Evolutionary conservation across 2,329 filamentous ascomycete species (phyloP), one percentile per base, ranked within the genome.

Genomic region (Cladosporium sp.): DNA sequence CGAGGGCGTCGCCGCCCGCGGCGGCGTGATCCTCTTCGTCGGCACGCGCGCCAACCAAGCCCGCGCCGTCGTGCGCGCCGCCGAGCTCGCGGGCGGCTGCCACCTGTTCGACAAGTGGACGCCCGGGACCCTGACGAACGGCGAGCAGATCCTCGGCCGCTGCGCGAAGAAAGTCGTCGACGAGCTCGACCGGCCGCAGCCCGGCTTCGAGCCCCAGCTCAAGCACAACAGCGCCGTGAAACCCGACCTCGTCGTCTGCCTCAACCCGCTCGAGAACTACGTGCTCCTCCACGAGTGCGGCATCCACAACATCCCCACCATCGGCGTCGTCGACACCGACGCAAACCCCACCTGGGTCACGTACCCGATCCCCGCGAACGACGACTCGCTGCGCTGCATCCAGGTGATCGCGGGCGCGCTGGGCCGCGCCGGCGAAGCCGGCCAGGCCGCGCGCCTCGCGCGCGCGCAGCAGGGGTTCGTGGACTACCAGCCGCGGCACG

Each of bases 291-390:
- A 93, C 70, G 93, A 98, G 76, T 97, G 93, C 69, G 88, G 86
- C 0, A 69, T 90, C 54, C 86, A 89, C 67, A 88, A 86, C 65
- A 87, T 98, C 53, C 93, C 93, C 1, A 97, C 93, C 0, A 93
- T 98, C 64, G 93, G 92, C 43, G 79, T 98, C 54, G 86, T 97
- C 60, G 93, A 98, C 70, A 97, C 93, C 1, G 87, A 98, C 70
- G 85, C 84, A 2, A 87, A 97, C 70, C 89, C 93, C 0, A 89
- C 89, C 0, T 92, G 88, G 82, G 90, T 97, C 46, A 97, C 93
- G 3, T 98, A 98, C 68, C 87, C 88, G 11, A 96, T 98, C 61
- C 93, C 93, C 2, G 89, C 89, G 46, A 98, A 98, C 69, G 93
- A 98, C 67, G 93, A 98, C 77, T 95, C 90, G 81, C 72, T 95